A percentile compares a stretch with the other conserved stretches of the same genome.
Conservation (phyloP, 768 basidiomycete species). For the Mycena kentingensis region DNA sequence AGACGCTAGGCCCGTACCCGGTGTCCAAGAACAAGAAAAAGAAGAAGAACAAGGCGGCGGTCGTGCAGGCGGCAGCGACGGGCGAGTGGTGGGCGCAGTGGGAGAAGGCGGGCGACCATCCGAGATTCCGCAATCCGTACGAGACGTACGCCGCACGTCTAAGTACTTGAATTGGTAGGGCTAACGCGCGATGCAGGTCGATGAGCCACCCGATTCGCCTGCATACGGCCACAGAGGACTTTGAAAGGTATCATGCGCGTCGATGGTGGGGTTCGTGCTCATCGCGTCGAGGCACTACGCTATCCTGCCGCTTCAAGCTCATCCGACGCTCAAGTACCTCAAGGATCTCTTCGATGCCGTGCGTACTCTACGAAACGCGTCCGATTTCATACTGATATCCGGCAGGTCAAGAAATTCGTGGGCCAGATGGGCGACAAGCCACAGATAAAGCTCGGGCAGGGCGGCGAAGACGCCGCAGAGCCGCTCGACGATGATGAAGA, state of each 20-base stretch:
- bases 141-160: slow-evolving; percentile 3
- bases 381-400: background rate
- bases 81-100: slow-evolving; percentile 15
- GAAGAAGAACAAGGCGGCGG: background rate
- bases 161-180: background rate
- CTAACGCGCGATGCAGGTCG: background rate
- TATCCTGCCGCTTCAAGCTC: background rate
- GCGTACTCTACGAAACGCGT: background rate
- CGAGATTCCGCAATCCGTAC: background rate
- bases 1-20: slow-evolving; percentile 1
- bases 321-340: background rate
- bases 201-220: background rate
- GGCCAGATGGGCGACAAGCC: background rate
- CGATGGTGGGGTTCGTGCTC: background rate
- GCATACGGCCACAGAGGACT: background rate
- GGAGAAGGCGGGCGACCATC: background rate
- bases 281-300: background rate
- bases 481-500: background rate
- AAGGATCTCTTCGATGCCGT: slow-evolving; percentile 1
- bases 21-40: background rate
- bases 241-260: slow-evolving; percentile 2
- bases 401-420: slow-evolving; percentile 1
- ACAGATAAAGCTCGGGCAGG: background rate
- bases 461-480: background rate
- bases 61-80: background rate